Conservation (phyloP, 2,329 filamentous ascomycete genomes). For the Ophiobolus disseminans region DNA sequence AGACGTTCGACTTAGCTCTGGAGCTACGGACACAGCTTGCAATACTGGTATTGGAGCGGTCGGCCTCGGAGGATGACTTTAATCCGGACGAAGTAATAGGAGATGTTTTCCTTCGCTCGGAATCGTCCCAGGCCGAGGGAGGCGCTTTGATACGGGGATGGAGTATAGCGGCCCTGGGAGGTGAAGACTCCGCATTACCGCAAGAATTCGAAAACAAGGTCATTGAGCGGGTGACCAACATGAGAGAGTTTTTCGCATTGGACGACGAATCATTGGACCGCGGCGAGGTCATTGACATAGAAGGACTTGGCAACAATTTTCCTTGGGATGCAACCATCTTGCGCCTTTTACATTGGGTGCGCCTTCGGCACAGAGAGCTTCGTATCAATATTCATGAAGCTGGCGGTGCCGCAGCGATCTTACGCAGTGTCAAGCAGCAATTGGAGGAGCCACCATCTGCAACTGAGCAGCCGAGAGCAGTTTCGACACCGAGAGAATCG, state of each 20-base stretch:
- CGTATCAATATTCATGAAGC: constrained; percentile 49
- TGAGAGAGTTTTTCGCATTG: constrained; percentile 45
- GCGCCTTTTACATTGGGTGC: constrained; percentile 56
- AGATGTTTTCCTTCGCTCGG: constrained; percentile 51
- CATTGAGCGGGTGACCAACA: constrained; percentile 46
- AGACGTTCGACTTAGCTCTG: constrained; percentile 59
- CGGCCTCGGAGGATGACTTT: constrained; percentile 41
- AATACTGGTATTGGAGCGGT: constrained; percentile 53
- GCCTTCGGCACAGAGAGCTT: constrained; percentile 55
- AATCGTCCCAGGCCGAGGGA: constrained; percentile 17
- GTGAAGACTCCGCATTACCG: constrained; percentile 47
- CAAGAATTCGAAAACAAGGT: constrained; percentile 45
- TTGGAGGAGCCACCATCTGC: constrained; percentile 19
- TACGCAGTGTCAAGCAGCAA: constrained; percentile 36
- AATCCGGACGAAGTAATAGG: constrained; percentile 51
- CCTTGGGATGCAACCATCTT: constrained; percentile 59
- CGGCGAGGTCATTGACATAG: constrained; percentile 51
- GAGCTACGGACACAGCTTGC: constrained; percentile 63
- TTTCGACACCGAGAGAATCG: constrained; percentile 14
- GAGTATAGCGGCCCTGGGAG: constrained; percentile 46
- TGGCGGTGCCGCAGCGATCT: constrained; percentile 54
- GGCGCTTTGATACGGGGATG: constrained; percentile 41
- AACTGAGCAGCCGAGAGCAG: constrained; percentile 5
- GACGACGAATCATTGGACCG: constrained; percentile 39
- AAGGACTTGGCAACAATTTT: constrained; percentile 54